Evolutionary conservation across 2,329 filamentous ascomycete species (phyloP), one percentile per base, ranked within the genome.

Genomic region (Talaromyces verruculosus): DNA sequence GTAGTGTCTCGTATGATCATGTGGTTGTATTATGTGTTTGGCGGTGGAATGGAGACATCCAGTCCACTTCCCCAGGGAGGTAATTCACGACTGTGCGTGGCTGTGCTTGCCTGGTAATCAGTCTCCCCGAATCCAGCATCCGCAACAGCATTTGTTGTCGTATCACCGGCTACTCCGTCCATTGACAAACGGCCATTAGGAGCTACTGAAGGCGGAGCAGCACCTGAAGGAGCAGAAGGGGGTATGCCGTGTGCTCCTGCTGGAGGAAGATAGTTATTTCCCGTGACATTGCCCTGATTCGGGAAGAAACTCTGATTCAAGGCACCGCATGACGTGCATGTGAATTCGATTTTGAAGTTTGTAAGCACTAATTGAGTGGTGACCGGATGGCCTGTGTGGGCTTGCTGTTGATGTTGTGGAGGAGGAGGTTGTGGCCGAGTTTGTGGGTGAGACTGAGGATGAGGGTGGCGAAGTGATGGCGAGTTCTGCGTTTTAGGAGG

Each of bases 291-390:
- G 15, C 76, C 75, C 35, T 78, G 76, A 28, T 78, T 77, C 37
- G 74, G 74, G 28, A 78, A 75, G 63, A 78, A 78, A 66, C 76
- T 75, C 62, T 79, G 76, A 57, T 79, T 79, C 39, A 78, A 60
- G 41, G 75, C 71, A 28, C 77, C 77, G 53, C 77, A 79, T 1
- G 75, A 73, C 6, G 75, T 76, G 61, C 77, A 79, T 6, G 76
- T 76, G 30, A 79, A 79, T 55, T 79, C 77, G 47, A 79, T 77
- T 65, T 78, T 79, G 65, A 79, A 78, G 47, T 77, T 76, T 10
- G 76, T 74, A 5, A 78, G 69, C 35, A 76, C 69, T 53, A 76
- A 68, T 49, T 76, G 75, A 10, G 76, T 67, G 17, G 71, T 69
- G 10, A 68, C 67, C 47, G 71, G 66, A 61, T 76, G 74, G 22